A percentile compares a stretch with the other conserved stretches of the same genome.
Evolutionary conservation across 2,329 filamentous ascomycete genomes (phyloP).

Genomic region (Microcyclospora tardicrescens): DNA sequence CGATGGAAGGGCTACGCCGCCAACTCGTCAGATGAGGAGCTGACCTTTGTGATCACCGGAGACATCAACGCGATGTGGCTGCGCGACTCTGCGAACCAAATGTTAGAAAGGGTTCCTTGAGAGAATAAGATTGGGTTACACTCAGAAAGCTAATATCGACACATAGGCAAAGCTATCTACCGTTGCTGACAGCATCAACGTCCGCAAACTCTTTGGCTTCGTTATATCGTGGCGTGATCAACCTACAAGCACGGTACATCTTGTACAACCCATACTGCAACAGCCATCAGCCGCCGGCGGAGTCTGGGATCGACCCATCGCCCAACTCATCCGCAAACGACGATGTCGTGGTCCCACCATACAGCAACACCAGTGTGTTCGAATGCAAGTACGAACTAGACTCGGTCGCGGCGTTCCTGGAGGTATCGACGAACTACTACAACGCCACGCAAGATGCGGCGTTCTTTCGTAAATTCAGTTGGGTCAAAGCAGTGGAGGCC

Average conservation of each 20-base stretch:
- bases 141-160: too few species aligned
- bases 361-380: constrained; percentile 30
- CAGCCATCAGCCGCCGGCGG: constrained; percentile 38
- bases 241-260: constrained; percentile 57
- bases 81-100: constrained; percentile 49
- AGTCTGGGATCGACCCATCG: constrained; percentile 30
- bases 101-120: constrained; percentile 21
- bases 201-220: constrained; percentile 49
- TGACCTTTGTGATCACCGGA: constrained; percentile 47
- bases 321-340: constrained; percentile 26
- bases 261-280: constrained; percentile 45
- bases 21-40: constrained; percentile 48
- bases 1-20: constrained; percentile 50
- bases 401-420: constrained; percentile 38
- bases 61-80: constrained; percentile 38
- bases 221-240: constrained; percentile 58
- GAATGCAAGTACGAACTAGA: constrained; percentile 44
- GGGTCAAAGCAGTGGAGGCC: constrained; percentile 33
- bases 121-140: too few species aligned
- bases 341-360: constrained; percentile 32
- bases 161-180: constrained; percentile 46
- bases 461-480: constrained; percentile 38
- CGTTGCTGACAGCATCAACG: constrained; percentile 43
- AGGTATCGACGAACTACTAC: constrained; percentile 38
- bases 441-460: constrained; percentile 33